Conservation (phyloP, 257 asterid species). For the Ligustrum vulgare region DNA sequence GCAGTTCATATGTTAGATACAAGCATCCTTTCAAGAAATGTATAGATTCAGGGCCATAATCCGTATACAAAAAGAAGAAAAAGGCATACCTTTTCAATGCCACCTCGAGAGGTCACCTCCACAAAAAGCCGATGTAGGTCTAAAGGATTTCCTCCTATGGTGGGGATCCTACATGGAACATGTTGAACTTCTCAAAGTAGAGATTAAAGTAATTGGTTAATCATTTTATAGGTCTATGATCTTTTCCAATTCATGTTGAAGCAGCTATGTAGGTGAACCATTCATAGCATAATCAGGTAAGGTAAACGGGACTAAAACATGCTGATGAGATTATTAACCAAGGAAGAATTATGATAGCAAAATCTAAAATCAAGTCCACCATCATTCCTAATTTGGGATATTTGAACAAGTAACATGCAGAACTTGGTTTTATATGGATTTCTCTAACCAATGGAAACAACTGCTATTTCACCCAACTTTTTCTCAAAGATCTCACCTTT, state of each 20-base stretch:
- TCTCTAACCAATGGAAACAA: background rate
- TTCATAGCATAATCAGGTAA: slow-evolving; percentile 7
- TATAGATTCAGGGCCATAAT: background rate
- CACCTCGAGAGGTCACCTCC: slow-evolving; percentile 94
- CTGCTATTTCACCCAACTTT: background rate
- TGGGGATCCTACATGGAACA: slow-evolving; percentile 64
- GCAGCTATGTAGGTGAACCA: slow-evolving; percentile 2
- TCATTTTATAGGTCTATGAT: background rate
- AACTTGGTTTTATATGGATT: background rate
- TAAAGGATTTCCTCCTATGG: slow-evolving; percentile 65
- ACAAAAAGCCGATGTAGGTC: slow-evolving; percentile 83
- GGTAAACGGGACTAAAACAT: background rate
- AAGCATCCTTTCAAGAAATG: background rate
- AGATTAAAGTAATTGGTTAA: background rate
- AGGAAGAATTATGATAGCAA: background rate
- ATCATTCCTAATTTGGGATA: background rate
- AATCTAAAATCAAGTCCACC: background rate
- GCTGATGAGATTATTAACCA: slow-evolving; percentile 6
- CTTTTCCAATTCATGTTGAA: slow-evolving; percentile 7
- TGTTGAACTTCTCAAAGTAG: slow-evolving; percentile 15
- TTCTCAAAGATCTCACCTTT: background rate
- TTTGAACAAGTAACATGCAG: background rate
- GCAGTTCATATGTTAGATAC: background rate
- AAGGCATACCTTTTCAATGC: slow-evolving; percentile 77
- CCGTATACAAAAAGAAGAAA: slow-evolving; percentile 8